Evolutionary conservation across 2,329 filamentous ascomycete species (phyloP), one percentile per base, ranked within the genome.

Genomic region (Alternaria gaisen): DNA sequence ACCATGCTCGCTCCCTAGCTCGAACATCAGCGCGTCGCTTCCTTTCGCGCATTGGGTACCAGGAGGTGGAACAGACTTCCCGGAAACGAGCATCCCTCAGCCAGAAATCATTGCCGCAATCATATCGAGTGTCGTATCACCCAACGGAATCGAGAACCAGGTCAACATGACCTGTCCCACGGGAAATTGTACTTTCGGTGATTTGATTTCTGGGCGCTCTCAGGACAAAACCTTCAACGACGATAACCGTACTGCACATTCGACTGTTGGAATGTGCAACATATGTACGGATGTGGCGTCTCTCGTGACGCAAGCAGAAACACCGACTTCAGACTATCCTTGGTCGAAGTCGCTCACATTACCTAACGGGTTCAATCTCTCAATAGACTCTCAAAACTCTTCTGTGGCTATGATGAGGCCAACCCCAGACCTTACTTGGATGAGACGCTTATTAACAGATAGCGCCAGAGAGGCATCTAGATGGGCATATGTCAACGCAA

Each of bases 401-500:
- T 26, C 24, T 26, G 2, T 26, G 24, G 2, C 24, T 26, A 32
- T 1, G 16, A 47, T 47, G 6, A 47, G 18, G 1, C 43, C 43
- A n/a, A 32, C 43, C 9, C 10, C 43, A 11, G 26, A 47, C 43
- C 43, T 47, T 16, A 32, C 9, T 1, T 47, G 43, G 26, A 47
- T 47, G 52, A 16, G 20, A 9, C 14, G 4, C 14, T n/a, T 55
- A 14, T 18, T 55, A 5, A 46, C 52, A 14, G 26, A 42, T 9
- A 43, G 24, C 12, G 14, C 36, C 12, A 36, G 41, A n/a, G 24
- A 30, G 18, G 34, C 43, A 34, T 55, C 52, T 11, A 30, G 52
- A 44, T 55, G 52, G 52, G 52, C 41, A 2, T 55, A 55, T n/a
- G 20, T 55, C 26, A 55, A 46, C 30, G 41, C 41, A 6, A 55